These are phyloP conservation scores for Strigomonas culicis DNA, from an alignment of 208 protist species.

Conservation along the genomic window DNA sequence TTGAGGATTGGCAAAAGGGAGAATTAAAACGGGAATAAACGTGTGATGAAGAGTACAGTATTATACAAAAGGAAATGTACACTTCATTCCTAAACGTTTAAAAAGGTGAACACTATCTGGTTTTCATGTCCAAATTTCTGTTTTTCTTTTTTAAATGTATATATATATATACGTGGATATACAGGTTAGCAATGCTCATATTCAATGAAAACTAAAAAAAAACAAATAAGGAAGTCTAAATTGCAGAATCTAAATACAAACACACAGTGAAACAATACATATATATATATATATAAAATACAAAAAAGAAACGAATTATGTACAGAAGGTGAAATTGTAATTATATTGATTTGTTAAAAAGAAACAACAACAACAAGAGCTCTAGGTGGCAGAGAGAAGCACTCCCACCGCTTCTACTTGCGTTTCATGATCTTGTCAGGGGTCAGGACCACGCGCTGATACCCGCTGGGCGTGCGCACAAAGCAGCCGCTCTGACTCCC, in stretches of 20 bases:
- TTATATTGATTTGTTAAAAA: neutral
- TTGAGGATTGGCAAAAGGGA: no score
- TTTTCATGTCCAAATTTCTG: neutral
- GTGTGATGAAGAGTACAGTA: no score
- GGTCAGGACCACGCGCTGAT: constrained; percentile 1
- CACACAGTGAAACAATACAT: constrained; percentile 1
- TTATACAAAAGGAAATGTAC: no score
- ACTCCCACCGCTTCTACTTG: no score
- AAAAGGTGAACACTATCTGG: neutral
- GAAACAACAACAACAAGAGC: neutral
- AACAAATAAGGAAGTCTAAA: neutral
- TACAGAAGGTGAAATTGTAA: constrained; percentile 4
- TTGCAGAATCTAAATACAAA: constrained; percentile 6
- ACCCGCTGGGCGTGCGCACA: constrained; percentile 21
- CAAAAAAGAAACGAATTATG: constrained; percentile 13
- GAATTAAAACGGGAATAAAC: no score
- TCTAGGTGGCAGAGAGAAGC: constrained; percentile 11
- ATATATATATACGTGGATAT: neutral
- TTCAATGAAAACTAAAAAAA: constrained; percentile 11
- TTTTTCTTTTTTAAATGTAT: neutral
- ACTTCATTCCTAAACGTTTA: no score
- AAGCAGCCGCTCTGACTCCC: constrained; percentile 12
- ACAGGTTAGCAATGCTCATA: neutral
- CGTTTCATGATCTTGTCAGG: no score
- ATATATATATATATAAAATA: constrained; percentile 13